Conservation (phyloP, 106 monocot genomes). For the Apostasia shenzhenica region DNA sequence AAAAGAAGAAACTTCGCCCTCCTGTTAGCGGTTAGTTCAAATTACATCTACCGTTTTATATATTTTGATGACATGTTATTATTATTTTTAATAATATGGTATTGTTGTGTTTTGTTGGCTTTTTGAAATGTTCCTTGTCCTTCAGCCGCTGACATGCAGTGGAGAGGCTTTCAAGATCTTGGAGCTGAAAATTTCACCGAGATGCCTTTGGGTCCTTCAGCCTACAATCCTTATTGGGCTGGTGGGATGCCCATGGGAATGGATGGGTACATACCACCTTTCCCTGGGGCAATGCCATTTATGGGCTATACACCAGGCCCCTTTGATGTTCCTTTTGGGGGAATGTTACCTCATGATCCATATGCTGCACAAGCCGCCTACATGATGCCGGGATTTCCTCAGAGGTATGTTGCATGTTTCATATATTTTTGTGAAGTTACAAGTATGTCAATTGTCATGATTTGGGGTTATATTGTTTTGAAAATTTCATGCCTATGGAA, state of each 20-base stretch:
- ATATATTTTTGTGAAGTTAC: background rate
- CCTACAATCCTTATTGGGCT: constrained; percentile 57
- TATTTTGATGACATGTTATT: background rate
- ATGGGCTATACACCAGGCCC: constrained; percentile 77
- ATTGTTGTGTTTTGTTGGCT: background rate
- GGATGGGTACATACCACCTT: constrained; percentile 61
- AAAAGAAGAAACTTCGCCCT: constrained; percentile 64
- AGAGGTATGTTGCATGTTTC: constrained; percentile 27
- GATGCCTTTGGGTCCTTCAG: constrained; percentile 57
- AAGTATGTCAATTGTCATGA: background rate
- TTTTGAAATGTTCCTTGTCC: background rate
- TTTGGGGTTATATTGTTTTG: too few relatives aligned
- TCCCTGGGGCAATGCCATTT: constrained; percentile 56
- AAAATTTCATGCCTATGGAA: too few relatives aligned
- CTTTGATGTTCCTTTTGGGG: constrained; percentile 66
- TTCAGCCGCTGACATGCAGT: constrained; percentile 59
- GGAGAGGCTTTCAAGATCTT: constrained; percentile 58
- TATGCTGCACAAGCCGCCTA: constrained; percentile 59
- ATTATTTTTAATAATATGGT: background rate
- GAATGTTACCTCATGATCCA: constrained; percentile 72
- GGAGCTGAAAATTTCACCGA: constrained; percentile 52
- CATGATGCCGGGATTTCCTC: constrained; percentile 74
- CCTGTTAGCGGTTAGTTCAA: constrained; percentile 48
- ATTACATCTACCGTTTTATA: background rate
- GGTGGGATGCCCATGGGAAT: constrained; percentile 64